Conservation (phyloP, 768 basidiomycete species). For the Pulveroboletus sp. region DNA sequence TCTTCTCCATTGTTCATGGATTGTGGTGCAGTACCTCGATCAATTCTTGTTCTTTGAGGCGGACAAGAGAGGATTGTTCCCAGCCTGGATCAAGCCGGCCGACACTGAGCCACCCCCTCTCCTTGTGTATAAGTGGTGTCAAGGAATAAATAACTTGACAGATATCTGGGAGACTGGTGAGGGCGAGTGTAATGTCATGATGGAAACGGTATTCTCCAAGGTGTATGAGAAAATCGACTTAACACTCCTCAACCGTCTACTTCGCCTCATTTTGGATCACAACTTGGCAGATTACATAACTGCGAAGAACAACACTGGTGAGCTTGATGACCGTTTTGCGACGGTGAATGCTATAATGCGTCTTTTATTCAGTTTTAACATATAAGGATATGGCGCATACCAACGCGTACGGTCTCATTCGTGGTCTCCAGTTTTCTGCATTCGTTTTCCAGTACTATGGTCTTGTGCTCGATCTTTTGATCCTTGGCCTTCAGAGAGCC, state of each 20-base stretch:
- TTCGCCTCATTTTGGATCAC: constrained; percentile 96
- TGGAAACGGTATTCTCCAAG: constrained; percentile 97
- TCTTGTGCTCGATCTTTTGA: constrained; percentile 88
- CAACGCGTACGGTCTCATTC: constrained; percentile 94
- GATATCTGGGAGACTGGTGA: constrained; percentile 99
- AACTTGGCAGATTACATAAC: constrained; percentile 99
- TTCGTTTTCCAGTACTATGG: constrained; percentile 99
- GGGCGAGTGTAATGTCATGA: constrained; percentile 96
- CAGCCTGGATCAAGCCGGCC: constrained; percentile 98
- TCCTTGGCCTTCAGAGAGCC: constrained; percentile 95
- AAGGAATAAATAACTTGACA: constrained; percentile 97
- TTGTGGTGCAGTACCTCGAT: constrained; percentile 68
- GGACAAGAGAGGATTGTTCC: constrained; percentile 97
- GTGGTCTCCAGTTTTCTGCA: constrained; percentile 96
- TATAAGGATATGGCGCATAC: constrained; percentile 99
- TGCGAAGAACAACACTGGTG: constrained; percentile 93
- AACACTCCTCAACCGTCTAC: constrained; percentile 89
- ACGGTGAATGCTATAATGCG: constrained; percentile 1
- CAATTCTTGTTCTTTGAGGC: constrained; percentile 99
- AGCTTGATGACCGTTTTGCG: constrained; percentile 8
- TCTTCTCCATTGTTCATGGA: constrained; percentile 7
- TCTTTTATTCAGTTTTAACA: constrained; percentile 51
- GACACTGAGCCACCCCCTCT: constrained; percentile 96
- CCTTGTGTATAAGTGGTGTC: constrained; percentile 99
- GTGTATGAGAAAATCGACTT: constrained; percentile 99